Evolutionary conservation across 2,329 filamentous ascomycete genomes (phyloP), one percentile per base, ranked within the genome.

Genomic region (Fonsecaea nubica): DNA sequence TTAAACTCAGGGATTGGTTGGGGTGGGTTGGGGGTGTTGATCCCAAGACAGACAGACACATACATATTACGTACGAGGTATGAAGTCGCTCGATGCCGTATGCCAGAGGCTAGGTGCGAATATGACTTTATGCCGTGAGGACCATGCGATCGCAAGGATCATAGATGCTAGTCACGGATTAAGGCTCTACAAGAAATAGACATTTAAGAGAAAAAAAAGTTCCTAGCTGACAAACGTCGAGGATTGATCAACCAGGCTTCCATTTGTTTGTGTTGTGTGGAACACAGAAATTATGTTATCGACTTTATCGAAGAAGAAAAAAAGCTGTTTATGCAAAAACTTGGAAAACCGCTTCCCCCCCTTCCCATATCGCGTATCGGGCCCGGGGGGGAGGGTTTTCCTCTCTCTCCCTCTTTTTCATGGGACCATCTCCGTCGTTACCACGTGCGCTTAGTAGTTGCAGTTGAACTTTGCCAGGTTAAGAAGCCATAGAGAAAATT

Each of bases 161-260:
- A 2, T 25, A 25, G 21, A 25, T 25, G 2, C 21, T 2, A 25
- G 21, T 25, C 21, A 25, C 21, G 21, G 21, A 2, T 25, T 25
- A 25, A 25, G 25, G 25, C 25, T 25, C 25, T 25, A 25, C 3
- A 45, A 18, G 18, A 36, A 10, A 38, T 15, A 53, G 48, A 33
- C 18, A 53, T 25, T 25, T 25, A 53, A 32, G 15, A 15, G 25
- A 25, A 32, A 48, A 32, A 38, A 53, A 61, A 61, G 30, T 10
- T 38, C 58, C 58, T 61, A 61, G 58, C 58, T 61, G 58, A 53
- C 45, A 61, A 61, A 53, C 58, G 30, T 32, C n/a, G 52, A 61
- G 58, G 25, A 40, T 61, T 61, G 58, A 48, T 61, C 58, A 61
- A 61, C 58, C 58, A 61, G 58, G 58, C 52, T 55, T 25, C 52